Evolutionary conservation across 345 rosid species (phyloP), one percentile per base, ranked within the genome.

Genomic region (Nasturtium officinale): DNA sequence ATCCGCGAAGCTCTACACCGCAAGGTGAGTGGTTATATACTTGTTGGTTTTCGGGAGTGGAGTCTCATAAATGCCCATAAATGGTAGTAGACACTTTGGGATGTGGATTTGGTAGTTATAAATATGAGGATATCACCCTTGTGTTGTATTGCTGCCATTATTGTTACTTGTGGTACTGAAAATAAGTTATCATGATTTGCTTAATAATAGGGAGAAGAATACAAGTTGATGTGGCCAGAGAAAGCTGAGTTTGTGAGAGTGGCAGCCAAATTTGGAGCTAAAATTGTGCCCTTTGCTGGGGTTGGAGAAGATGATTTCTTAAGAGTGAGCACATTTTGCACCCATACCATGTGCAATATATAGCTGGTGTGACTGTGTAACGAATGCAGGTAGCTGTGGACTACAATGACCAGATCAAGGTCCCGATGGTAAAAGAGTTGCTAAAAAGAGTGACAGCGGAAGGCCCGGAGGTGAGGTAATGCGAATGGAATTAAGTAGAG

Each of bases 191-290:
- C 26, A 52, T 8, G 37, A 33, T 18, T 70, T 55, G 18, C 38
- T 46, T 7, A 48, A 28, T 67, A 18, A 26, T 80, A 86, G 97
- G 92, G 96, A 20, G 97, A 91, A 83, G 86, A 83, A 61, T 86
- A 91, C 67, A 87, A 86, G 81, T 69, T 87, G 57, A 62, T 87
- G 71, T 91, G 96, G 97, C 97, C 96, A 10, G 85, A 91, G 42
- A 87, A 79, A 18, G 74, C 83, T 12, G 97, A 89, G 76, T 89
- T 91, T 77, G 89, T 89, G 33, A 91, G 93, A 74, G 87, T 83
- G 79, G 97, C 97, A 38, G 87, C 97, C 18, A 83, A 79, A 72
- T 89, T 91, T 71, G 92, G 90, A 52, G 93, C 96, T 67, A 91
- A 84, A 54, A 91, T 89, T 28, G 79, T 91, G 20, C 97, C 96